phyloP scores from a whole-genome alignment of 192 early-diverging fungal genomes.

The Mortierella antarctica region DNA sequence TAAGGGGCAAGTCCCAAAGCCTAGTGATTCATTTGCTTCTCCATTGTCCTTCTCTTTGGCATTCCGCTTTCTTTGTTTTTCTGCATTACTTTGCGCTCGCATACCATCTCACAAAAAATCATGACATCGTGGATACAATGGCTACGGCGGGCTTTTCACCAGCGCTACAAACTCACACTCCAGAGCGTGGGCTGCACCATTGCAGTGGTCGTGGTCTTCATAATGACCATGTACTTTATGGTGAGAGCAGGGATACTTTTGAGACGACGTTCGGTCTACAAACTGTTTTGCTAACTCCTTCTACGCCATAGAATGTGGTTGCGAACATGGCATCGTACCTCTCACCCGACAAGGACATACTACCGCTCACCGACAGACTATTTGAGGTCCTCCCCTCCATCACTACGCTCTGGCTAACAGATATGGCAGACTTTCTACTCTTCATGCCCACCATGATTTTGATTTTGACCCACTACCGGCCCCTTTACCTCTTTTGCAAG shows the following conservation, averaged over 20 bases:
- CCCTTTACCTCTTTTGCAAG: conserved; percentile 65
- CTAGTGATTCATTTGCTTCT: neutral
- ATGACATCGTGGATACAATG: conserved; percentile 9
- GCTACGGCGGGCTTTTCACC: conserved; percentile 16
- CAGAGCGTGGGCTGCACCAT: conserved; percentile 20
- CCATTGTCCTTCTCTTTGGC: neutral
- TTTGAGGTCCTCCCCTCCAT: conserved; percentile 68
- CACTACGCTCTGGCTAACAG: conserved; percentile 67
- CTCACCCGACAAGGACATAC: conserved; percentile 45
- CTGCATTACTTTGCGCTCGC: neutral
- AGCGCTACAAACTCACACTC: conserved; percentile 31
- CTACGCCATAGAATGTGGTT: conserved; percentile 62
- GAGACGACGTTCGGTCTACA: neutral
- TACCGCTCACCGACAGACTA: conserved; percentile 60
- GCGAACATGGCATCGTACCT: conserved; percentile 72
- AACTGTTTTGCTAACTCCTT: neutral
- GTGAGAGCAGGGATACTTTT: neutral
- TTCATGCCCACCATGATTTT: conserved; percentile 64
- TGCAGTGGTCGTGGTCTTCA: conserved; percentile 25
- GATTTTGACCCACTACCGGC: conserved; percentile 63
- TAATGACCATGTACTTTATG: conserved; percentile 45
- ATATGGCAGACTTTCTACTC: conserved; percentile 68
- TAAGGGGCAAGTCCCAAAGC: too few species aligned
- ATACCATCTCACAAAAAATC: neutral
- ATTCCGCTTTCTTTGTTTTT: neutral